Evolutionary conservation across 352 stramenopile species (phyloP).

Genomic region (Globisporangium cystogenes): DNA sequence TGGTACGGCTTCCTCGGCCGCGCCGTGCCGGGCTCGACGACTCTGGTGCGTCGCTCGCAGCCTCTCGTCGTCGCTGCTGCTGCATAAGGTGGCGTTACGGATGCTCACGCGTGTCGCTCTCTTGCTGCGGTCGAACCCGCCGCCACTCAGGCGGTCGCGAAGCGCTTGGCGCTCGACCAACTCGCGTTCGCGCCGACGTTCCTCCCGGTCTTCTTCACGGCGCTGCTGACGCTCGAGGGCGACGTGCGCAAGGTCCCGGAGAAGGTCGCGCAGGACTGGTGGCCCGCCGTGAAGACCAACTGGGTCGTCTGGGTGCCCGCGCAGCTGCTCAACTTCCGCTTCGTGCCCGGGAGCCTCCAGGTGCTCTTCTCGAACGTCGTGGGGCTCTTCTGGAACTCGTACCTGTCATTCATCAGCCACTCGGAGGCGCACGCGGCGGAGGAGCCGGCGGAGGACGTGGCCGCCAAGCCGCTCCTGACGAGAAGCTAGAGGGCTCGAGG

Average conservation of each 20-base stretch:
- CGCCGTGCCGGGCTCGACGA: conserved; percentile 27
- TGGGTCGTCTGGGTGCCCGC: conserved; percentile 79
- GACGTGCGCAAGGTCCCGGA: conserved; percentile 38
- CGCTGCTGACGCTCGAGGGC: conserved; percentile 60
- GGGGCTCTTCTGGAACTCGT: conserved; percentile 80
- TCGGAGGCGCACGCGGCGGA: not conserved
- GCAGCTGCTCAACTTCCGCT: conserved; percentile 78
- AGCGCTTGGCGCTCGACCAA: conserved; percentile 74
- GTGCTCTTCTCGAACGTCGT: conserved; percentile 83
- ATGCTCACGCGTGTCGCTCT: not conserved
- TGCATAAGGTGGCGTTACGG: not conserved
- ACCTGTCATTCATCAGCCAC: conserved; percentile 78
- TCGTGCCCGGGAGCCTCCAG: conserved; percentile 68
- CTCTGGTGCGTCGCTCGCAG: conserved; percentile 9
- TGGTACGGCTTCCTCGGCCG: conserved; percentile 68
- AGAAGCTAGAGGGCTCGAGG: not conserved
- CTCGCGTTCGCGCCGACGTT: conserved; percentile 71
- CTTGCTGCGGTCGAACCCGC: not conserved
- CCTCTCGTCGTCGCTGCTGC: too few species aligned
- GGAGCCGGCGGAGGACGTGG: not conserved
- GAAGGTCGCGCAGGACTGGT: conserved; percentile 76
- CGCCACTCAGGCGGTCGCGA: conserved; percentile 28
- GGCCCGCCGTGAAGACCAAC: conserved; percentile 68
- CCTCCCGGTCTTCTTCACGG: conserved; percentile 68
- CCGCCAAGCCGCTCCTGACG: conserved; percentile 2